These are phyloP conservation scores for Russula olivacea DNA, from an alignment of 768 basidiomycete genomes.

Conservation along the genomic window DNA sequence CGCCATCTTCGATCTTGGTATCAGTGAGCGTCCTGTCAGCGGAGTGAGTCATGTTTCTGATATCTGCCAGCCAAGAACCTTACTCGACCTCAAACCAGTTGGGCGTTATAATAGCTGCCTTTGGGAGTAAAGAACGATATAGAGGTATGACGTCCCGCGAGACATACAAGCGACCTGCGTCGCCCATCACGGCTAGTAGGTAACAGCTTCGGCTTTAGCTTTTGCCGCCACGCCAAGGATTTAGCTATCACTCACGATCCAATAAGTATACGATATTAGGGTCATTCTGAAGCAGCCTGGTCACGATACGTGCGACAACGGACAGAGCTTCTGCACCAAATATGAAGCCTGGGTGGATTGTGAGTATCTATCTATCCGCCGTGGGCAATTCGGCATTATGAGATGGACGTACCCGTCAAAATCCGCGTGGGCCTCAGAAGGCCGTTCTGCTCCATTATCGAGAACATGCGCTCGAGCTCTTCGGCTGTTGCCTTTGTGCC, in stretches of 20 bases:
- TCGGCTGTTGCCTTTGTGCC: slow-evolving; percentile 73
- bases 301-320: slow-evolving; percentile 57
- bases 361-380: background rate
- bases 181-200: slow-evolving; percentile 83
- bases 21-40: slow-evolving; percentile 65
- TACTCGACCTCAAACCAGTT: slow-evolving; percentile 99
- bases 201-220: background rate
- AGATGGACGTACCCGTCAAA: slow-evolving; percentile 55
- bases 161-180: slow-evolving; percentile 85
- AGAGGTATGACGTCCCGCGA: slow-evolving; percentile 80
- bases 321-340: slow-evolving; percentile 74
- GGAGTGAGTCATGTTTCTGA: background rate
- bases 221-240: background rate
- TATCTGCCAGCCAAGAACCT: slow-evolving; percentile 28
- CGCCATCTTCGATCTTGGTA: slow-evolving; percentile 55
- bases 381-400: background rate
- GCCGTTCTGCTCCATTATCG: slow-evolving; percentile 67
- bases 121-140: slow-evolving; percentile 71
- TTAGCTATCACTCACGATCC: slow-evolving; percentile 61
- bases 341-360: slow-evolving; percentile 62
- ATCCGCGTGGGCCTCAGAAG: slow-evolving; percentile 66
- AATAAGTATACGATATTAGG: slow-evolving; percentile 76
- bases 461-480: slow-evolving; percentile 73
- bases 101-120: slow-evolving; percentile 91
- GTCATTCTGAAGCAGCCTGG: slow-evolving; percentile 50